phyloP scores from a whole-genome alignment of 1,284 basidiomycete species.

The Dichomitus squalens region DNA sequence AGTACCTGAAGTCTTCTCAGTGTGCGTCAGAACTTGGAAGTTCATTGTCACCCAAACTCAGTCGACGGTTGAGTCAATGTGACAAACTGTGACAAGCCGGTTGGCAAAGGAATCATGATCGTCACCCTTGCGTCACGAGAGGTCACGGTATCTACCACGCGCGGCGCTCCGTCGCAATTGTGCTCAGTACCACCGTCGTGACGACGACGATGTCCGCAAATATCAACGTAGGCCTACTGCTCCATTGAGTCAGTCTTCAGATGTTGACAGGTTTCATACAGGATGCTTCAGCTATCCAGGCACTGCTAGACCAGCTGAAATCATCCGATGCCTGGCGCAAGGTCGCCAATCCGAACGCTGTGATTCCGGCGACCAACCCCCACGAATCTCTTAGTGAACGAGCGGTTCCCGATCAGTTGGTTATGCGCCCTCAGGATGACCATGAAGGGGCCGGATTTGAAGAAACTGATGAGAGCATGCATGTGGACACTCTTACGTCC shows the following conservation, averaged over 20 bases:
- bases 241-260: neutral
- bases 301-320: conserved; percentile 65
- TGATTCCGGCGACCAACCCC: neutral
- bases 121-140: neutral
- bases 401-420: neutral
- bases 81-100: neutral
- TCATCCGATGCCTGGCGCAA: conserved; percentile 69
- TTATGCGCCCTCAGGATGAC: too few species aligned
- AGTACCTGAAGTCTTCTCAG: too few species aligned
- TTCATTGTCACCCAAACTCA: too few species aligned
- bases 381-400: neutral
- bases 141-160: conserved; percentile 8
- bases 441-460: too few species aligned
- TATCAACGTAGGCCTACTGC: conserved; percentile 34
- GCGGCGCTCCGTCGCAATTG: too few species aligned
- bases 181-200: conserved; percentile 5
- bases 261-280: conserved; percentile 27
- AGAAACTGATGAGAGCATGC: neutral
- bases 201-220: conserved; percentile 32
- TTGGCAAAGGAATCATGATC: neutral
- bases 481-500: neutral
- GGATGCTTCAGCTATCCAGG: conserved; percentile 65
- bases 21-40: too few species aligned
- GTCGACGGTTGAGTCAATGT: too few species aligned
- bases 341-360: conserved; percentile 31